Evolutionary conservation across 306 rosid species (phyloP).

Genomic region (Prunus padus): DNA sequence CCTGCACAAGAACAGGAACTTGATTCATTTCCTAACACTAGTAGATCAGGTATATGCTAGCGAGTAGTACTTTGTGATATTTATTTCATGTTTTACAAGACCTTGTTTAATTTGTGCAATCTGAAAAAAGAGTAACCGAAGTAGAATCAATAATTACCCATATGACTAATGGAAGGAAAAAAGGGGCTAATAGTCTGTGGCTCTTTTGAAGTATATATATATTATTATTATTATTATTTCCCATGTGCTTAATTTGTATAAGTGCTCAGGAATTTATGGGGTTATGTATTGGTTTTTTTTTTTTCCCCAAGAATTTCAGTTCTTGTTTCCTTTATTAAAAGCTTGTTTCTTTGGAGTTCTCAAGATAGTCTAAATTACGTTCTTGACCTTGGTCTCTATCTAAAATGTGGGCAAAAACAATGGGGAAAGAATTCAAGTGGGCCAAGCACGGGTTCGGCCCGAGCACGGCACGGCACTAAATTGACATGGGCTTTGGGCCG

Average conservation of each 20-base stretch:
- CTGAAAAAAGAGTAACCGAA: neutral
- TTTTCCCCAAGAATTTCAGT: neutral
- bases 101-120: neutral
- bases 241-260: neutral
- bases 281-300: neutral
- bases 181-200: neutral
- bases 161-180: neutral
- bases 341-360: neutral
- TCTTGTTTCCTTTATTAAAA: neutral
- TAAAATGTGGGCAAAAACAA: no score
- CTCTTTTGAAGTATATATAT: neutral
- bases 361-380: neutral
- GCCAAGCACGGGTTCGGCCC: no score
- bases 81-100: no score
- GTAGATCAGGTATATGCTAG: slow-evolving; percentile 51
- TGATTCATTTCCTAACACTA: slow-evolving; percentile 78
- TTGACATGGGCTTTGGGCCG: no score
- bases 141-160: neutral
- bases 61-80: neutral
- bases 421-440: no score
- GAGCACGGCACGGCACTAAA: no score
- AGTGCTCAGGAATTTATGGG: neutral
- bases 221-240: no score
- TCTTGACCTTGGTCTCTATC: neutral
- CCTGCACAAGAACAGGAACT: slow-evolving; percentile 93